A percentile compares a stretch with the other conserved stretches of the same genome.
Conservation (phyloP, 306 rosid species). For the Malus asiatica region DNA sequence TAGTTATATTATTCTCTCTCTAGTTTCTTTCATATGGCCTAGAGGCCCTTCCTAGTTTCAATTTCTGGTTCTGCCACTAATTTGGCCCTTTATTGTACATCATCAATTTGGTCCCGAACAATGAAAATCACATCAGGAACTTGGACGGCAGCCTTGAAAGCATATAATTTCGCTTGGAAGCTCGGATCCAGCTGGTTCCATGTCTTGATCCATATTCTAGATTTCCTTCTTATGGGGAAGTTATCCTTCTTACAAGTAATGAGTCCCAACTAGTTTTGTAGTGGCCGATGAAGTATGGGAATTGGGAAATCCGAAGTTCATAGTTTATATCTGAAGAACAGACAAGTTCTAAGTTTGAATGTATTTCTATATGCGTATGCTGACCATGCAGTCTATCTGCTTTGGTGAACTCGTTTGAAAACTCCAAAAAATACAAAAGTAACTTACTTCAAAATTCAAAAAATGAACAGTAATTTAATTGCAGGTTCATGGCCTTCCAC, state of each 20-base stretch:
- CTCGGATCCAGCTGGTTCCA: background rate
- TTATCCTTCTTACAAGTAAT: too few relatives aligned
- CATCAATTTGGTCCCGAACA: too few relatives aligned
- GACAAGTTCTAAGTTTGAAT: background rate
- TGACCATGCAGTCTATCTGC: background rate
- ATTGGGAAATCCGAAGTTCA: too few relatives aligned
- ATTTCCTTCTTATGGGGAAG: background rate
- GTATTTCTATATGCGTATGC: background rate
- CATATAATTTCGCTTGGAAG: background rate
- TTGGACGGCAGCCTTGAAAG: background rate
- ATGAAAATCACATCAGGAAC: background rate
- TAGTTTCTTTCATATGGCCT: too few relatives aligned
- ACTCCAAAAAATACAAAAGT: too few relatives aligned
- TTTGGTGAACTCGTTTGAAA: background rate
- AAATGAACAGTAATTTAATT: too few relatives aligned
- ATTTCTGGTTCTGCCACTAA: too few relatives aligned
- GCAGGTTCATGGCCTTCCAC: too few relatives aligned
- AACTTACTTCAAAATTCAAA: too few relatives aligned
- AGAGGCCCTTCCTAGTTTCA: too few relatives aligned
- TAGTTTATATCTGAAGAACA: background rate
- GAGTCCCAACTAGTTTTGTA: background rate
- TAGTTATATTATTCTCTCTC: too few relatives aligned
- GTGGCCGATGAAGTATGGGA: background rate
- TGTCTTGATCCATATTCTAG: background rate
- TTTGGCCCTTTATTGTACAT: too few relatives aligned